Conservation (phyloP, 2,329 filamentous ascomycete species). For the Neurospora crassa region DNA sequence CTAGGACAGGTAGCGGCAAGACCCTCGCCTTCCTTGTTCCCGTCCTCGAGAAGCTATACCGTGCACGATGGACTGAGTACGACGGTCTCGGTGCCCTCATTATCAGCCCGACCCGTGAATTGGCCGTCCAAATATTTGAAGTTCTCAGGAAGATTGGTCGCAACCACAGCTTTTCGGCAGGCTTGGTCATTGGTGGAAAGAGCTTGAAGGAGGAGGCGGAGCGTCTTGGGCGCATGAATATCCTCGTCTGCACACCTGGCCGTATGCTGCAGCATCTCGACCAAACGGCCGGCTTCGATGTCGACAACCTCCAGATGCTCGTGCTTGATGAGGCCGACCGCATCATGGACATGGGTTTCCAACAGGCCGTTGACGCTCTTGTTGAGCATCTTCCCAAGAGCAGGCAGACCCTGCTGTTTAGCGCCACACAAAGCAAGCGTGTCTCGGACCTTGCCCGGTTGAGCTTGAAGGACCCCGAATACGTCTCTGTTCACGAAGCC, state of each 20-base stretch:
- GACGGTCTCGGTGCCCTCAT: conserved; percentile 91
- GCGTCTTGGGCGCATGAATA: conserved; percentile 85
- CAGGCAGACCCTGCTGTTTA: conserved; percentile 89
- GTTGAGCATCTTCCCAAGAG: conserved; percentile 79
- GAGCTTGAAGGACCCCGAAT: conserved; percentile 84
- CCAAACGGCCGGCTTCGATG: conserved; percentile 82
- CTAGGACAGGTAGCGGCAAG: conserved; percentile 93
- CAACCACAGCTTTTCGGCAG: conserved; percentile 84
- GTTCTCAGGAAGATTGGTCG: conserved; percentile 84
- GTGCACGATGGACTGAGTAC: conserved; percentile 77
- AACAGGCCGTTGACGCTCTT: conserved; percentile 81
- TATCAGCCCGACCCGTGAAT: conserved; percentile 85
- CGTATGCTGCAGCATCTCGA: conserved; percentile 93
- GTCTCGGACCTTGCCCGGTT: conserved; percentile 86
- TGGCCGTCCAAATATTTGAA: conserved; percentile 95
- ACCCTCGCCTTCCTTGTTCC: conserved; percentile 89
- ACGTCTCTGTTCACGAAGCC: conserved; percentile 85
- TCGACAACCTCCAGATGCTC: conserved; percentile 83
- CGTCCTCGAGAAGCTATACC: conserved; percentile 85
- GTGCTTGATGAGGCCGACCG: conserved; percentile 94
- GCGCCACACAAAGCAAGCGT: conserved; percentile 89
- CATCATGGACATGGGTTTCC: conserved; percentile 97
- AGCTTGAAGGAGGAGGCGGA: conserved; percentile 79
- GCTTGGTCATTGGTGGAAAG: conserved; percentile 89
- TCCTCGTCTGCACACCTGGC: conserved; percentile 88